Percentiles rank a stretch among this genome's conserved stretches.
phyloP scores from a whole-genome alignment of 1,284 basidiomycete genomes.

The Stygiomarasmius scandens region DNA sequence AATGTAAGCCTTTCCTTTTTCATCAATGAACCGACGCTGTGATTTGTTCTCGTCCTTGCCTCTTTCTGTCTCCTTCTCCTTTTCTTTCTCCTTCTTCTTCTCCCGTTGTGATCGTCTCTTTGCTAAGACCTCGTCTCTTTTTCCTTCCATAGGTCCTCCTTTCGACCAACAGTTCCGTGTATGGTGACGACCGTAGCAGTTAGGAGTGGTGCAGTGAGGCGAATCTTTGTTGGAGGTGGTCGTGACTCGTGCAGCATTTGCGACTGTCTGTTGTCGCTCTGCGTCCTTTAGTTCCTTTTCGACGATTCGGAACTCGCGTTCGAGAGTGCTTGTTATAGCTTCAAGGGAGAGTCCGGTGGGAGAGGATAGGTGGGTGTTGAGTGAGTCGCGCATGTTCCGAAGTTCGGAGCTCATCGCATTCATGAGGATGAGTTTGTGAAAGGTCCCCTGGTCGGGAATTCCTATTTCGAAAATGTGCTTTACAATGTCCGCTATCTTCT shows the following conservation, averaged over 20 bases:
- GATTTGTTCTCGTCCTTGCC: background rate
- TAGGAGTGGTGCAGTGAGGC: too few relatives aligned
- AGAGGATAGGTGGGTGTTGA: background rate
- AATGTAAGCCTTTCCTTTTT: background rate
- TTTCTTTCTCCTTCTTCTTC: background rate
- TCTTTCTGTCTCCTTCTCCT: background rate
- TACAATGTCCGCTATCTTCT: background rate
- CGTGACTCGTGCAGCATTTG: background rate
- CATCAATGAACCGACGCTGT: background rate
- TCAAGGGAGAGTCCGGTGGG: background rate
- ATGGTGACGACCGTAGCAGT: background rate
- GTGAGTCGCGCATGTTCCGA: background rate
- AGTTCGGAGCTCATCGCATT: background rate
- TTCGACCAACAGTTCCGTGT: background rate
- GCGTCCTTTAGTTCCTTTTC: background rate
- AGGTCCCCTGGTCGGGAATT: background rate
- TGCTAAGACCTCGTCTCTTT: background rate
- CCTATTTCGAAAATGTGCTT: background rate
- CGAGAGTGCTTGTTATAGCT: background rate
- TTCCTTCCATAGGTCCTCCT: background rate
- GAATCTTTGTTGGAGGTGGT: too few relatives aligned
- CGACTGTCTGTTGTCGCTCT: background rate
- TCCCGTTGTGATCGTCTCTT: background rate
- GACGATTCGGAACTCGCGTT: background rate
- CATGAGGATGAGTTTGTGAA: background rate